These are phyloP conservation scores for Zea luxurians DNA, from an alignment of 176 grass and related monocot species.

Conservation along the genomic window DNA sequence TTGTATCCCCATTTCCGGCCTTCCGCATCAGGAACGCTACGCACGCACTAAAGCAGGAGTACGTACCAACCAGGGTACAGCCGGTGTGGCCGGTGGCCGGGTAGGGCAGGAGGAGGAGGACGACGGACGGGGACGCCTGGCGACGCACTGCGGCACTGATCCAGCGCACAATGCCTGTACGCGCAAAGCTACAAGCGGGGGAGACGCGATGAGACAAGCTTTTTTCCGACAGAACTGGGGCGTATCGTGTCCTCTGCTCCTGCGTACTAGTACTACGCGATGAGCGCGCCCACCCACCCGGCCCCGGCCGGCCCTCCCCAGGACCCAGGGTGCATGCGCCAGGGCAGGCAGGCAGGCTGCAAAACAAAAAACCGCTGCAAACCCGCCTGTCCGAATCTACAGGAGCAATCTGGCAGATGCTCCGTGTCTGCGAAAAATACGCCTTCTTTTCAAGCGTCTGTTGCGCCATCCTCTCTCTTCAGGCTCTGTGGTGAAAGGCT, in stretches of 20 bases:
- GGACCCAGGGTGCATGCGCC: background rate
- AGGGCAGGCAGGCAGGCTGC: background rate
- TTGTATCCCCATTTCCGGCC: background rate
- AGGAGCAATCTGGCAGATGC: slow-evolving; percentile 41
- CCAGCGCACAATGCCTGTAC: slow-evolving; percentile 10
- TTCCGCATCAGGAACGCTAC: background rate
- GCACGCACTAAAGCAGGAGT: background rate
- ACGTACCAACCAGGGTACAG: too few relatives aligned
- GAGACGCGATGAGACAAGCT: background rate
- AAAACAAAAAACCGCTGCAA: slow-evolving; percentile 28
- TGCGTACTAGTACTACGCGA: background rate
- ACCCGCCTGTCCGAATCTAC: slow-evolving; percentile 30
- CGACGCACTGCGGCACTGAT: background rate
- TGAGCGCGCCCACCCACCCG: background rate
- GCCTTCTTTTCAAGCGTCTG: background rate
- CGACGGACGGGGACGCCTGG: too few relatives aligned
- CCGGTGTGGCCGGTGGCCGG: too few relatives aligned
- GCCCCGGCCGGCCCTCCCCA: background rate
- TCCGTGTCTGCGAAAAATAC: slow-evolving; percentile 1
- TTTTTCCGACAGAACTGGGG: background rate
- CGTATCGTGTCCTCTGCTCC: background rate
- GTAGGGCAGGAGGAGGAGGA: background rate
- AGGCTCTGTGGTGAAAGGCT: too few relatives aligned
- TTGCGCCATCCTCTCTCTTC: background rate
- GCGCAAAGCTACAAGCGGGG: slow-evolving; percentile 32